These are phyloP conservation scores for Fusarium sp. DNA, from an alignment of 2,329 filamentous ascomycete species.

Conservation along the genomic window DNA sequence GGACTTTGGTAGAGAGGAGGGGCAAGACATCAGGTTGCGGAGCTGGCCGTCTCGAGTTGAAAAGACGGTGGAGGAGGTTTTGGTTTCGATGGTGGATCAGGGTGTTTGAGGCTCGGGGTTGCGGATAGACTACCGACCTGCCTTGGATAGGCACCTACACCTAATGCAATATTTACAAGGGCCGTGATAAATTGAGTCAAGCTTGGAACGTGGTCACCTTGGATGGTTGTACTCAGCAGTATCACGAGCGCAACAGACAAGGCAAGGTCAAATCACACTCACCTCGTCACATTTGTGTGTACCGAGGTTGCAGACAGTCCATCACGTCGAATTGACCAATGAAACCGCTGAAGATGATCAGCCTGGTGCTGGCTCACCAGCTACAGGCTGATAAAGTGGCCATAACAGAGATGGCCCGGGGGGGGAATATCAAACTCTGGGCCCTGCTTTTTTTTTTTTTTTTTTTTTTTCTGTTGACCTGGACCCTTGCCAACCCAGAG, in stretches of 20 bases:
- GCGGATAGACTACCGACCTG: constrained; percentile 2
- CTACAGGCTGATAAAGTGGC: constrained; percentile 5
- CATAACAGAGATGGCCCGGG: constrained; percentile 11
- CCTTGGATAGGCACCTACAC: not conserved
- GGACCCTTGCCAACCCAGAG: constrained; percentile 1
- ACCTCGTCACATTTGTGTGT: constrained; percentile 13
- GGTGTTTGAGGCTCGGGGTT: constrained; percentile 1
- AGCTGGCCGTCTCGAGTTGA: constrained; percentile 20
- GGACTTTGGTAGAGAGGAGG: constrained; percentile 6
- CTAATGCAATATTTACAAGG: not conserved
- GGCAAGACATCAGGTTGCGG: not conserved
- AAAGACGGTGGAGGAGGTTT: constrained; percentile 38
- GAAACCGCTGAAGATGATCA: constrained; percentile 30
- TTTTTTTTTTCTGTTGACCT: not conserved
- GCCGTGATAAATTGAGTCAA: not conserved
- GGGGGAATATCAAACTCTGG: constrained; percentile 8
- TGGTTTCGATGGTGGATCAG: constrained; percentile 21
- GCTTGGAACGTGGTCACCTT: not conserved
- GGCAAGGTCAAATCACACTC: constrained; percentile 15
- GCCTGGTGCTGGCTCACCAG: constrained; percentile 11
- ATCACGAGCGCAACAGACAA: not conserved
- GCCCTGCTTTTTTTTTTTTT: not conserved
- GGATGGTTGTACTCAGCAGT: not conserved
- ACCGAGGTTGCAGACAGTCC: constrained; percentile 32
- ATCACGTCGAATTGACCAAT: constrained; percentile 35